These are phyloP conservation scores for Candida krabiensis DNA, from an alignment of 805 yeast genomes.

Conservation along the genomic window DNA sequence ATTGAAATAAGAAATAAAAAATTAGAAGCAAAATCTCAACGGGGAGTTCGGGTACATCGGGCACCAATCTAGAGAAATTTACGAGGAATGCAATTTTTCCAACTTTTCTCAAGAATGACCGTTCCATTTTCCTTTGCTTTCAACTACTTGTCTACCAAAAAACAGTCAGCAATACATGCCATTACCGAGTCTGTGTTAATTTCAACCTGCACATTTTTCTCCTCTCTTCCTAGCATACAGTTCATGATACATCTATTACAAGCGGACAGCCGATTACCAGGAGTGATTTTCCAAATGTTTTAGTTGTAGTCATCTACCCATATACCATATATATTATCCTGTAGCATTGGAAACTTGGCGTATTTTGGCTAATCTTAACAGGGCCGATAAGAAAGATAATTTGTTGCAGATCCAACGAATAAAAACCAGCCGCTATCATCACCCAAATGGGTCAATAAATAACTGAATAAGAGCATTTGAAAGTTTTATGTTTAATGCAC, in stretches of 20 bases:
- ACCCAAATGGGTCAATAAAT: no score
- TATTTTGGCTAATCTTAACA: no score
- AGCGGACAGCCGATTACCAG: slow-evolving; percentile 40
- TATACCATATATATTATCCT: slow-evolving; percentile 32
- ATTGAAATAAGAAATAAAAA: no score
- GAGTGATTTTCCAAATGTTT: slow-evolving; percentile 35
- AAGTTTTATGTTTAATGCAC: no score
- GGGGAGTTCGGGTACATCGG: no score
- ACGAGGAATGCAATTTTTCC: no score
- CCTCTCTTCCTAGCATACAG: slow-evolving; percentile 39
- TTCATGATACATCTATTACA: slow-evolving; percentile 37
- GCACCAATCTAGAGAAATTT: no score
- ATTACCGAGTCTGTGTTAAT: slow-evolving; percentile 31
- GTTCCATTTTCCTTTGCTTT: slow-evolving; percentile 35
- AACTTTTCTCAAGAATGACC: slow-evolving; percentile 31
- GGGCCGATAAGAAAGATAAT: no score
- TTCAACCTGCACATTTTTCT: slow-evolving; percentile 37
- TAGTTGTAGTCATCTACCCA: slow-evolving; percentile 38
- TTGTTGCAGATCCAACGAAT: no score
- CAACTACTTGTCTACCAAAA: slow-evolving; percentile 30
- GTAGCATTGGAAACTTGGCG: slow-evolving; percentile 29
- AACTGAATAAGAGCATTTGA: no score
- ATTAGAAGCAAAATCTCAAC: no score
- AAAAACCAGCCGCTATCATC: no score
- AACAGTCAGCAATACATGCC: slow-evolving; percentile 31